phyloP scores from a whole-genome alignment of 2,329 filamentous ascomycete genomes.

The Metarhizium album region DNA sequence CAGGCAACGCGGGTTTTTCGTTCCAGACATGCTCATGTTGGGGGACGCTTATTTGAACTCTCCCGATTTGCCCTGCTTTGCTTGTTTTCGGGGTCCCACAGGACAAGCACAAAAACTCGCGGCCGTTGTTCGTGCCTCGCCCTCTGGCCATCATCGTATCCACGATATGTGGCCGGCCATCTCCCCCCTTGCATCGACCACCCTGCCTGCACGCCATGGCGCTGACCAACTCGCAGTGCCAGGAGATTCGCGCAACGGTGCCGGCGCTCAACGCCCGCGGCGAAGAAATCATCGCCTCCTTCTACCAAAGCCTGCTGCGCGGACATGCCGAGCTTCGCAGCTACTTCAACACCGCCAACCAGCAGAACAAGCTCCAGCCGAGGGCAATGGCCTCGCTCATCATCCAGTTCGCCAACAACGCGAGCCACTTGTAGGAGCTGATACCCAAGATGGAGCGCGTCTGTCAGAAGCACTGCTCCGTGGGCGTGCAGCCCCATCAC shows the following conservation, averaged over 20 bases:
- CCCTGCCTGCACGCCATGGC: constrained; percentile 18
- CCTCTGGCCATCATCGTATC: too few species aligned
- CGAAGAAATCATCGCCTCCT: constrained; percentile 55
- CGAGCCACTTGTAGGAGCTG: constrained; percentile 49
- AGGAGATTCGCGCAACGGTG: constrained; percentile 59
- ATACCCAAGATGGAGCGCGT: constrained; percentile 43
- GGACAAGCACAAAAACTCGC: too few species aligned
- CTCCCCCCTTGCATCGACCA: too few species aligned
- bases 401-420: constrained; percentile 60
- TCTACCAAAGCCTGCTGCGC: constrained; percentile 59
- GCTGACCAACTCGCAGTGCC: constrained; percentile 44
- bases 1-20: too few species aligned
- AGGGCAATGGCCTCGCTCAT: constrained; percentile 33
- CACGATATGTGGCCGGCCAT: too few species aligned
- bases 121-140: too few species aligned
- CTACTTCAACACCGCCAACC: constrained; percentile 50
- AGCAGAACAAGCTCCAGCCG: constrained; percentile 24
- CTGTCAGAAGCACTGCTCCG: constrained; percentile 63
- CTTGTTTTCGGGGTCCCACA: too few species aligned
- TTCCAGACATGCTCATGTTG: too few species aligned
- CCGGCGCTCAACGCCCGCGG: constrained; percentile 59
- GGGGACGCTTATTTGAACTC: too few species aligned
- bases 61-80: too few species aligned
- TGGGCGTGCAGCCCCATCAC: constrained; percentile 57
- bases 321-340: constrained; percentile 57